Base-by-base conservation (phyloP, 768 basidiomycete genomes). In the Termitomyces bulborhizus region DNA sequence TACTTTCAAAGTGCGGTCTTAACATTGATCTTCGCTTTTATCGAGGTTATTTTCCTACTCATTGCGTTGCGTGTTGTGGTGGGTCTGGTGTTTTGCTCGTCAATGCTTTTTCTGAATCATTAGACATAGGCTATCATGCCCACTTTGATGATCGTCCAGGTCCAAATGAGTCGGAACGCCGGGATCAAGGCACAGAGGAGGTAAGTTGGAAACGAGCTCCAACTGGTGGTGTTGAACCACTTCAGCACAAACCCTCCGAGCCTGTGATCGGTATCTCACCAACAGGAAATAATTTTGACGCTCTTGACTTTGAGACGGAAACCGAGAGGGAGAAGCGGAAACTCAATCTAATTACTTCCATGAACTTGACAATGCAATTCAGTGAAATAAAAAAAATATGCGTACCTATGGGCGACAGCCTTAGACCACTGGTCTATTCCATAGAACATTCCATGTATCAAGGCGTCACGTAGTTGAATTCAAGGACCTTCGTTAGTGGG, bases 61-160 rank as follows among this genome's bases (percentile, higher is more conserved):
- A 51, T 63, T 29, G 44, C 55, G 32, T 55, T 64, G 49, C 68
- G 69, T 11, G 13, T 69, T 7, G 69, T 70, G 53, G 70, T 68
- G 29, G 58, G 68, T 55, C 34, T 39, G 16, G 16, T n/a, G 24
- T 24, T 9, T 11, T 36, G 15, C 26, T n/a, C 45, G 21, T 40
- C 24, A 39, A 26, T 15, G 9, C n/a, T 31, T 9, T 29, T 26
- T 27, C 24, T 24, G 29, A 47, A 18, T 18, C 15, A 41, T 18
- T 21, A 68, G 63, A 29, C 29, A 29, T 29, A 29, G 29, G 68
- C 69, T 31, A 71, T 71, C 41, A 67, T 71, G 61, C 69, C 72
- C 18, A 70, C 69, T 29, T 29, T 29, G 32, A 71, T 71, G 44
- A 69, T 73, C 27, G 71, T 68, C 3, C 68, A 71, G 63, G 68